A percentile compares a stretch with the other conserved stretches of the same genome.
These are phyloP conservation scores for Erysiphe pulchra DNA, from an alignment of 2,329 filamentous ascomycete species.

Conservation along the genomic window DNA sequence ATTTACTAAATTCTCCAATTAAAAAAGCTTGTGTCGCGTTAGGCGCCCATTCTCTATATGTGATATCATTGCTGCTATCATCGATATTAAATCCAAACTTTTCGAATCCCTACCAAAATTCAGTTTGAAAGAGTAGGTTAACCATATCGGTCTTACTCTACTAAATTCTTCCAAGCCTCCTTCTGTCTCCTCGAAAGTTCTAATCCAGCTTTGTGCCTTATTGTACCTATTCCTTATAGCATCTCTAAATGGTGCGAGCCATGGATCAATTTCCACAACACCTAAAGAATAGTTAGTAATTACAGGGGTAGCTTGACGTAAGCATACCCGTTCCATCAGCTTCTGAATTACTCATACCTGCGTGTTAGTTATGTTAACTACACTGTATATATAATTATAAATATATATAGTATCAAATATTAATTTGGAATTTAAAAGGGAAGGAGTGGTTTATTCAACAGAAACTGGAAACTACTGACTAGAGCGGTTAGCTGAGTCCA, in stretches of 20 bases:
- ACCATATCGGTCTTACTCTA: conserved; percentile 25
- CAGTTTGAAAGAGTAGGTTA: conserved; percentile 1
- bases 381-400: neutral
- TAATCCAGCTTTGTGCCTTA: conserved; percentile 68
- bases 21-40: conserved; percentile 66
- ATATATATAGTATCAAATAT: too few relatives aligned
- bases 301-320: neutral
- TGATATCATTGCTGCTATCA: conserved; percentile 50
- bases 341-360: neutral
- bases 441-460: too few relatives aligned
- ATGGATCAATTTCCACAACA: conserved; percentile 69
- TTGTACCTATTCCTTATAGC: conserved; percentile 50
- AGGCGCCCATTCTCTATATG: conserved; percentile 90
- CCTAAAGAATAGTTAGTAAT: conserved; percentile 24
- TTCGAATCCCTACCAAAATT: conserved; percentile 43
- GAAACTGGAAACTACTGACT: too few relatives aligned
- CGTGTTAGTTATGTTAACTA: neutral
- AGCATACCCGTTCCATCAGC: conserved; percentile 44
- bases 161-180: conserved; percentile 84
- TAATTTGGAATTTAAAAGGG: too few relatives aligned
- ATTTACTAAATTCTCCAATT: conserved; percentile 75
- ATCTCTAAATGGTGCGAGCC: conserved; percentile 63
- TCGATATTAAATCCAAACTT: conserved; percentile 66
- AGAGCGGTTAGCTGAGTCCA: too few relatives aligned
- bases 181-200: conserved; percentile 56